Evolutionary conservation across 179 eudicot species (phyloP).

Genomic region (Actinidia arguta): DNA sequence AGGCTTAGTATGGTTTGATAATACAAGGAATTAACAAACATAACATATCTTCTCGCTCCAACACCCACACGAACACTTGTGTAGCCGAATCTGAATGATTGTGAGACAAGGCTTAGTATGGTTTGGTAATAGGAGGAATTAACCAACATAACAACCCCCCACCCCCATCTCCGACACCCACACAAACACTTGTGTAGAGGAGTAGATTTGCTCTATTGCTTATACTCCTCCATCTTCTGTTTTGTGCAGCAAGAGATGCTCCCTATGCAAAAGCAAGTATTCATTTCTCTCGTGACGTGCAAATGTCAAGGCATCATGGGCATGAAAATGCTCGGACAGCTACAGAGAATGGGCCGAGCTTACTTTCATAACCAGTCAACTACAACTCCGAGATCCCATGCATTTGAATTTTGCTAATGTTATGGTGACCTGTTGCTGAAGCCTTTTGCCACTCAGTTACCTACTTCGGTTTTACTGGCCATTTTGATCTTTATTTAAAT

Average conservation of each 20-base stretch:
- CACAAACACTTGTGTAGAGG: neutral
- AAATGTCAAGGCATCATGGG: conserved; percentile 71
- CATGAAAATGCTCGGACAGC: conserved; percentile 66
- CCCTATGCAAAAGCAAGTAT: conserved; percentile 93
- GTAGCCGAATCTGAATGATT: too few relatives aligned
- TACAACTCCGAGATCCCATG: neutral
- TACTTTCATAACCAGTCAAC: conserved; percentile 44
- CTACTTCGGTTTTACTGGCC: conserved; percentile 1
- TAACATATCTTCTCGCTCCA: too few relatives aligned
- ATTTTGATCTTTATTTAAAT: neutral
- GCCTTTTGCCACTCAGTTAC: neutral
- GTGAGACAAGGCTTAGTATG: too few relatives aligned
- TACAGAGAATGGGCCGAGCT: conserved; percentile 61
- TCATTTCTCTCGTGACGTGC: conserved; percentile 82
- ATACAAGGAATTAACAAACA: neutral
- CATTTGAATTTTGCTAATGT: neutral
- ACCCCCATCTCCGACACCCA: neutral
- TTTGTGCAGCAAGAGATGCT: conserved; percentile 83
- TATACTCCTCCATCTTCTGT: neutral
- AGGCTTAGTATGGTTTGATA: too few relatives aligned
- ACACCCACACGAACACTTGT: too few relatives aligned
- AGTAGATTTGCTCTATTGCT: neutral
- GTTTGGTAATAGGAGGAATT: neutral
- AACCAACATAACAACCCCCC: neutral
- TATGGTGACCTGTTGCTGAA: neutral